Evolutionary conservation across 768 basidiomycete species (phyloP).

Genomic region (Boletus rex-veris): DNA sequence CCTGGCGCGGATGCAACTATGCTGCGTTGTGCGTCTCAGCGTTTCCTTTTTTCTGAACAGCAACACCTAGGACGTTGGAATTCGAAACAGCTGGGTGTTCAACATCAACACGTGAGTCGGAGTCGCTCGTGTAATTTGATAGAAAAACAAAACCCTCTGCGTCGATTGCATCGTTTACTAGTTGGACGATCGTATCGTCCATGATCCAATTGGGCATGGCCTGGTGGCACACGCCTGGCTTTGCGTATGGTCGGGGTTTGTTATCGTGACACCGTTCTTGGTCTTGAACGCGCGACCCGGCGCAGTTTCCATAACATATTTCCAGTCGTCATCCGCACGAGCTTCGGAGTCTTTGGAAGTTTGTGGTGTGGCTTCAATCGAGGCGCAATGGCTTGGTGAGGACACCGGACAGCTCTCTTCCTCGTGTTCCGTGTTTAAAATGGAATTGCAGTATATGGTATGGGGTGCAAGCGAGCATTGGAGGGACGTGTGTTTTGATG

Average conservation of each 20-base stretch:
- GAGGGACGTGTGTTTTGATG: conserved; percentile 72
- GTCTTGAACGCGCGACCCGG: conserved; percentile 76
- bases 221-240: conserved; percentile 89
- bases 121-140: conserved; percentile 23
- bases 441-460: conserved; percentile 58
- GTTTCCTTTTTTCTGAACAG: background rate
- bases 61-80: background rate
- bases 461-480: conserved; percentile 78
- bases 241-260: conserved; percentile 67
- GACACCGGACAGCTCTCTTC: conserved; percentile 25
- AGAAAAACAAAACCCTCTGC: background rate
- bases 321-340: conserved; percentile 71
- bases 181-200: conserved; percentile 75
- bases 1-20: conserved; percentile 66
- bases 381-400: conserved; percentile 67
- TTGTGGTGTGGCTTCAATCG: conserved; percentile 79
- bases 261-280: conserved; percentile 62
- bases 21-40: conserved; percentile 51
- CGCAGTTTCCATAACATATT: conserved; percentile 73
- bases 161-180: conserved; percentile 23
- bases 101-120: conserved; percentile 67
- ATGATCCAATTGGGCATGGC: conserved; percentile 71
- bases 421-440: conserved; percentile 16
- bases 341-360: conserved; percentile 75
- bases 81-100: conserved; percentile 64